Conservation (phyloP, 2,329 filamentous ascomycete species). For the Cadophora sp. region DNA sequence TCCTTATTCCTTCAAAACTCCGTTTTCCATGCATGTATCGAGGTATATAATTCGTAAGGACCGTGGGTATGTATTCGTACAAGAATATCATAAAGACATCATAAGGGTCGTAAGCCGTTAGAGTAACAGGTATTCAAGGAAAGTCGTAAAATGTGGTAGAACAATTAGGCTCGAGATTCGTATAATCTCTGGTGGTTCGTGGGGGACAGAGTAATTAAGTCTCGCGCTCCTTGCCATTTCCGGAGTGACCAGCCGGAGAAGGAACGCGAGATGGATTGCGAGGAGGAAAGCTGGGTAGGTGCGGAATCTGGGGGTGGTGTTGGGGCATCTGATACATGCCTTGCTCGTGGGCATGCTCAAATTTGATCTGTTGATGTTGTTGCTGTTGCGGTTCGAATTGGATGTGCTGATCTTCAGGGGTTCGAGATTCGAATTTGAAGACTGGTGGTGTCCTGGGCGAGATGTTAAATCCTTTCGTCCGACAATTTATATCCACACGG, state of each 20-base stretch:
- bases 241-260: constrained; percentile 35
- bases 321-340: constrained; percentile 29
- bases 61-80: constrained; percentile 43
- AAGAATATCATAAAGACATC: constrained; percentile 42
- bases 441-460: constrained; percentile 43
- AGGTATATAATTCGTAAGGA: constrained; percentile 39
- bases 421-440: constrained; percentile 39
- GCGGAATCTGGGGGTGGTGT: constrained; percentile 29
- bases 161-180: constrained; percentile 33
- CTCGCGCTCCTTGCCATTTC: constrained; percentile 44
- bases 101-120: constrained; percentile 39
- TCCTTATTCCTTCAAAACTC: constrained; percentile 31
- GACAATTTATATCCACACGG: constrained; percentile 45
- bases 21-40: constrained; percentile 40
- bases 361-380: constrained; percentile 24
- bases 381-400: constrained; percentile 40
- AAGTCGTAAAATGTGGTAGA: constrained; percentile 32
- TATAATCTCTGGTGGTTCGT: constrained; percentile 24
- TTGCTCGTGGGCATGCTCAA: constrained; percentile 19
- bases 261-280: constrained; percentile 37
- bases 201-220: constrained; percentile 35
- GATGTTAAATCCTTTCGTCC: constrained; percentile 45
- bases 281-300: constrained; percentile 37
- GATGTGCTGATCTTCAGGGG: constrained; percentile 31
- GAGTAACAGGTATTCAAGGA: constrained; percentile 37